Conservation (phyloP, 2,329 filamentous ascomycete species). For the Eurotiales sp. region DNA sequence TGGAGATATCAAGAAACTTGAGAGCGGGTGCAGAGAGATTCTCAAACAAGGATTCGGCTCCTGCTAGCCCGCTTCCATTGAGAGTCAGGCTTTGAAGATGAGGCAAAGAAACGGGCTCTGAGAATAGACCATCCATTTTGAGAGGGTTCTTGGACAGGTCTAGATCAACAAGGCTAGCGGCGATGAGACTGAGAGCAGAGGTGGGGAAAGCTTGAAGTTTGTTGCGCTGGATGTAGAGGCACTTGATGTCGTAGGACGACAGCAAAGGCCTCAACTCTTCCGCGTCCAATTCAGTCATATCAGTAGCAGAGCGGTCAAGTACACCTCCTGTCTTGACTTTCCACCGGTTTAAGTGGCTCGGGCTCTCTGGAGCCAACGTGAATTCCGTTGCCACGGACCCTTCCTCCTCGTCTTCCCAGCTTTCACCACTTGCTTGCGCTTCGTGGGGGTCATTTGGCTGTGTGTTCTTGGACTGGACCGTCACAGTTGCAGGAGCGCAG, state of each 20-base stretch:
- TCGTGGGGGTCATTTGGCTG: neutral
- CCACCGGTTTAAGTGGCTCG: constrained; percentile 29
- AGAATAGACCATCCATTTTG: constrained; percentile 61
- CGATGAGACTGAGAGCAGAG: constrained; percentile 65
- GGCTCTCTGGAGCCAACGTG: constrained; percentile 44
- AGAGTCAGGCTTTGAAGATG: constrained; percentile 74
- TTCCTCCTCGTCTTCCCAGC: constrained; percentile 28
- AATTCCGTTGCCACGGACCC: constrained; percentile 40
- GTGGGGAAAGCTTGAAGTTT: constrained; percentile 66
- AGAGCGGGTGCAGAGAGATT: constrained; percentile 71
- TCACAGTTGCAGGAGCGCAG: constrained; percentile 46
- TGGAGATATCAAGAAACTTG: constrained; percentile 73
- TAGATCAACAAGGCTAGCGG: constrained; percentile 65
- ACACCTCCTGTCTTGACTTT: constrained; percentile 42
- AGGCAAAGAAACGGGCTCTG: constrained; percentile 64
- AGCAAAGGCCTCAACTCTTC: constrained; percentile 44
- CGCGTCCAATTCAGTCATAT: constrained; percentile 54
- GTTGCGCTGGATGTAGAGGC: constrained; percentile 73
- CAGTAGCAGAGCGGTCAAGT: constrained; percentile 66
- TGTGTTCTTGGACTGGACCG: neutral
- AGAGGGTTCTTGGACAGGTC: constrained; percentile 74
- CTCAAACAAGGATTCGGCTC: constrained; percentile 61
- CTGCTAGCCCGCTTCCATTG: constrained; percentile 67
- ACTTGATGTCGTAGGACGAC: constrained; percentile 46
- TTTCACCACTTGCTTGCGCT: neutral